phyloP scores from a whole-genome alignment of 1,284 basidiomycete genomes.

The Sutorius eximius region DNA sequence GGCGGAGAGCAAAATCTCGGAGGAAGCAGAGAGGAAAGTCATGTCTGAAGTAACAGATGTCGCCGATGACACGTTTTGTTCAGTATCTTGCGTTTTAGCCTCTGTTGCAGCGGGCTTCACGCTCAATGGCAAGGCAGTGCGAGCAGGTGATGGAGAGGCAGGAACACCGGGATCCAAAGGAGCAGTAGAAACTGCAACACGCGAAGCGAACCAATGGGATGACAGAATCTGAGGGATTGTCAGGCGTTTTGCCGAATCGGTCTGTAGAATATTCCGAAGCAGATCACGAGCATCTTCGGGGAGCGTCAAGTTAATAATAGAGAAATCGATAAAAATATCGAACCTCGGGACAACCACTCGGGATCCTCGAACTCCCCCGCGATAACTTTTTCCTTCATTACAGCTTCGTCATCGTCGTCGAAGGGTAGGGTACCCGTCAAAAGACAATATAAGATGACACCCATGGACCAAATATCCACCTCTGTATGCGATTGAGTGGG shows the following conservation, averaged over 20 bases:
- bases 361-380: slow-evolving; percentile 90
- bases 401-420: slow-evolving; percentile 91
- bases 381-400: slow-evolving; percentile 89
- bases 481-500: slow-evolving; percentile 47
- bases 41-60: slow-evolving; percentile 50
- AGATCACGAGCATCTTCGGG: slow-evolving; percentile 77
- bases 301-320: background rate
- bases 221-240: slow-evolving; percentile 84
- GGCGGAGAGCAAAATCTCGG: slow-evolving; percentile 52
- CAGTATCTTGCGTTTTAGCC: slow-evolving; percentile 41
- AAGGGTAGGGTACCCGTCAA: slow-evolving; percentile 95
- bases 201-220: slow-evolving; percentile 85
- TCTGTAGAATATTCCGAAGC: slow-evolving; percentile 76
- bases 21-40: slow-evolving; percentile 55
- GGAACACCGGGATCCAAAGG: slow-evolving; percentile 34
- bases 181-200: slow-evolving; percentile 39
- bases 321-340: slow-evolving; percentile 1
- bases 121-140: slow-evolving; percentile 21
- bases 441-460: slow-evolving; percentile 93
- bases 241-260: slow-evolving; percentile 74
- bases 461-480: slow-evolving; percentile 97
- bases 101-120: slow-evolving; percentile 21
- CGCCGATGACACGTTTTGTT: slow-evolving; percentile 41
- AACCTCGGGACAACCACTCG: slow-evolving; percentile 86
- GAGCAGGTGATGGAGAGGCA: slow-evolving; percentile 31